A percentile compares a stretch with the other conserved stretches of the same genome.
Evolutionary conservation across 768 basidiomycete species (phyloP).

Genomic region (Trametes cubensis): DNA sequence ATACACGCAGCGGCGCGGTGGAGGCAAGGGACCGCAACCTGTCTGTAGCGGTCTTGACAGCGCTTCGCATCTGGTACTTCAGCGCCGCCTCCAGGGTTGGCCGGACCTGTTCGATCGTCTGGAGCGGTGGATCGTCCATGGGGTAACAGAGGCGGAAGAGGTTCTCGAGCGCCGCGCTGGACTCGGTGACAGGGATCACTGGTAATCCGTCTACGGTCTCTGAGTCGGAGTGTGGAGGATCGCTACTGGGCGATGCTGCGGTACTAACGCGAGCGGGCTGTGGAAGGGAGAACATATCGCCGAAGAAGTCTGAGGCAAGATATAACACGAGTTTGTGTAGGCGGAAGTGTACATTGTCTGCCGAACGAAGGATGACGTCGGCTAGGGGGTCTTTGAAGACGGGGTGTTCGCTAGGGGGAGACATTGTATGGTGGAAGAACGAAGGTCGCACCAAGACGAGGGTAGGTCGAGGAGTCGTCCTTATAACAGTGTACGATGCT

Average conservation of each 20-base stretch:
- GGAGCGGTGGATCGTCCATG: constrained; percentile 29
- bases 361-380: not conserved
- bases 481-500: too few species aligned
- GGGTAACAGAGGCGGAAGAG: constrained; percentile 39
- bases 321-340: too few species aligned
- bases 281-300: too few species aligned
- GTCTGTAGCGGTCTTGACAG: constrained; percentile 5
- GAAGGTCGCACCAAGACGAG: too few species aligned
- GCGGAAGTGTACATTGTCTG: too few species aligned
- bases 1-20: constrained; percentile 34
- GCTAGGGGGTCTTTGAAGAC: not conserved
- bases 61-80: constrained; percentile 33
- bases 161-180: not conserved
- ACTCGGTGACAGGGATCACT: not conserved
- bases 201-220: not conserved
- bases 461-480: too few species aligned
- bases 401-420: not conserved
- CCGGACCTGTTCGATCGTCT: not conserved
- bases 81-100: constrained; percentile 30
- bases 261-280: too few species aligned
- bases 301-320: too few species aligned
- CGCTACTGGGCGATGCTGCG: too few species aligned
- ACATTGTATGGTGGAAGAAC: not conserved
- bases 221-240: too few species aligned
- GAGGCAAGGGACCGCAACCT: constrained; percentile 28